Conservation (phyloP, 805 yeast species). For the Candida loeiensis region DNA sequence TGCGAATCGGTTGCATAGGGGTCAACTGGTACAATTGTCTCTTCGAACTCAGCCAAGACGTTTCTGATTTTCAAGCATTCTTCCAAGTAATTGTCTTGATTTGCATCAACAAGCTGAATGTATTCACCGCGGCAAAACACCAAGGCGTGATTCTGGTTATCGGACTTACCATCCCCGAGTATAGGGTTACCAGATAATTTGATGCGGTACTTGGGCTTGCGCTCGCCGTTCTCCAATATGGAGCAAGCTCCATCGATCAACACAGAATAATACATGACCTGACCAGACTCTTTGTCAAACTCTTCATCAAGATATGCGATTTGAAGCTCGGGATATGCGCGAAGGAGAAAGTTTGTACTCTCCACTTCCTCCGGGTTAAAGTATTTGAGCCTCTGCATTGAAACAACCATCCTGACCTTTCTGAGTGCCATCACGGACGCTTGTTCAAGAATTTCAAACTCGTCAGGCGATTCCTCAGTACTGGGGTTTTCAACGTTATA, state of each 20-base stretch:
- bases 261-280: slow-evolving; percentile 53
- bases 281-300: slow-evolving; percentile 37
- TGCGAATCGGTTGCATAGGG: slow-evolving; percentile 13
- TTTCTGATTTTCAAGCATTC: slow-evolving; percentile 78
- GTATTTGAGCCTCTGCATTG: slow-evolving; percentile 58
- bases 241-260: slow-evolving; percentile 71
- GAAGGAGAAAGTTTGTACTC: slow-evolving; percentile 53
- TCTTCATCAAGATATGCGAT: slow-evolving; percentile 60
- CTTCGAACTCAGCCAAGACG: slow-evolving; percentile 74
- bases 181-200: slow-evolving; percentile 76
- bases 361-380: slow-evolving; percentile 57
- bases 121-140: slow-evolving; percentile 79
- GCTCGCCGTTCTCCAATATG: slow-evolving; percentile 50
- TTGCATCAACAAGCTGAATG: slow-evolving; percentile 77
- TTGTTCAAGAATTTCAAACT: slow-evolving; percentile 36
- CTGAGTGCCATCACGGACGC: slow-evolving; percentile 56
- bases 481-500: slow-evolving; percentile 46
- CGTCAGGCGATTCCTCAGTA: slow-evolving; percentile 28
- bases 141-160: slow-evolving; percentile 75
- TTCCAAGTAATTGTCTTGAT: slow-evolving; percentile 78
- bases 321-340: slow-evolving; percentile 68
- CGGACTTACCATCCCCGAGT: slow-evolving; percentile 81
- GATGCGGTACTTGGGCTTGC: slow-evolving; percentile 49
- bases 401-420: slow-evolving; percentile 61
- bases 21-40: slow-evolving; percentile 25